Percentiles rank a stretch among this genome's conserved stretches.
phyloP scores from a whole-genome alignment of 179 eudicot species.

The Heliamphora pulchella region DNA sequence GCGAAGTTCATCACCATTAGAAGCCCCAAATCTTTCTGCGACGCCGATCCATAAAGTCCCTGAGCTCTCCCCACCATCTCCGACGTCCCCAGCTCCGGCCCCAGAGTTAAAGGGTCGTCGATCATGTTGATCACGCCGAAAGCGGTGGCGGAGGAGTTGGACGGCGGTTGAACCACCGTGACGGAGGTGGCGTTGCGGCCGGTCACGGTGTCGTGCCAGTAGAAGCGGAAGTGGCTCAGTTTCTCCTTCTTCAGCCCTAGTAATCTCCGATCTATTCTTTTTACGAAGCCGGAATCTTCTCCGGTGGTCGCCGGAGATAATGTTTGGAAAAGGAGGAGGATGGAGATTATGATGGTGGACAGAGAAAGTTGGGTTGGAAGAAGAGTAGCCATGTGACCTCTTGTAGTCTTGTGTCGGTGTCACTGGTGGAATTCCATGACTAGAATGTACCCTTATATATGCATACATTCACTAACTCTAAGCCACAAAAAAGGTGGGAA shows the following conservation, averaged over 20 bases:
- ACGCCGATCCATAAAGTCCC: constrained; percentile 37
- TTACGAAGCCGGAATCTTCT: background rate
- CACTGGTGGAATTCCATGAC: too few species aligned
- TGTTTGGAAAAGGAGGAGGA: background rate
- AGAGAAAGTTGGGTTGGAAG: background rate
- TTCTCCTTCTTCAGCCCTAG: constrained; percentile 21
- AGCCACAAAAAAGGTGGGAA: too few species aligned
- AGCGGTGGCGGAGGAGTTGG: constrained; percentile 3
- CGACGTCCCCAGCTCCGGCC: constrained; percentile 20
- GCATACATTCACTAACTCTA: too few species aligned
- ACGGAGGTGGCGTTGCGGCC: constrained; percentile 40
- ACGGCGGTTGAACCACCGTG: background rate
- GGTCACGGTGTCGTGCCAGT: constrained; percentile 52
- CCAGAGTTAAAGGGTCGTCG: constrained; percentile 32
- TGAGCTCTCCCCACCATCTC: constrained; percentile 37
- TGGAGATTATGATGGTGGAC: background rate
- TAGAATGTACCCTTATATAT: too few species aligned
- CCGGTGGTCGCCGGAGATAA: constrained; percentile 9
- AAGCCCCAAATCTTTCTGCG: constrained; percentile 31
- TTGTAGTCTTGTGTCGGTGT: too few species aligned
- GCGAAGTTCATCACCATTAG: constrained; percentile 46
- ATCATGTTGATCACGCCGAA: constrained; percentile 36
- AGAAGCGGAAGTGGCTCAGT: constrained; percentile 35
- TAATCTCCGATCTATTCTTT: background rate
- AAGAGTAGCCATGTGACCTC: background rate